Evolutionary conservation across 2,329 filamentous ascomycete species (phyloP), one percentile per base, ranked within the genome.

Genomic region (Sclerotinia minor): DNA sequence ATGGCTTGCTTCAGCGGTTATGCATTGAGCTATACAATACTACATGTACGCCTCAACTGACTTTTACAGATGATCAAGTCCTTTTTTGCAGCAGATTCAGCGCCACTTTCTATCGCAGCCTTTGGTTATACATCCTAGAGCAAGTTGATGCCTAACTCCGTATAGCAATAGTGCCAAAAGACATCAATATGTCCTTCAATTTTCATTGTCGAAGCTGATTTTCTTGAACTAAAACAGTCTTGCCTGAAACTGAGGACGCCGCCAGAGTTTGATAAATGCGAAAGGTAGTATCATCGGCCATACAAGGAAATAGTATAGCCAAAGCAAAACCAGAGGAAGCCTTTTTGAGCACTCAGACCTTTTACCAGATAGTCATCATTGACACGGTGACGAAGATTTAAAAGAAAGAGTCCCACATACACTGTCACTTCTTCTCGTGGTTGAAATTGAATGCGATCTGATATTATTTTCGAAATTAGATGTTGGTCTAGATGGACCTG

Each of bases 291-390:
- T 76, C 75, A 70, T 76, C 65, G 73, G 65, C 69, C 64, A 65
- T 64, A 26, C 66, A 47, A 49, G 54, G 47, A 67, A 29, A 67
- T 49, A 60, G 55, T 65, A 59, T 61, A 65, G 54, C 58, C 72
- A 73, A 74, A 75, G 75, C 76, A 77, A 77, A 79, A 84, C 83
- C 84, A 81, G 82, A 77, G 77, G 78, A 74, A 76, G 72, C 68
- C 59, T 70, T 70, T 70, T 78, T 75, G 75, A 78, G 80, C 79
- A 78, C 82, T 88, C 84, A 80, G 85, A 85, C 85, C 85, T 87
- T 88, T 88, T 88, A 87, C 85, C 85, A 85, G 75, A 78, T 76
- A 70, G 76, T 82, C 84, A 87, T 87, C 85, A 84, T 82, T 68
- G 78, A 76, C 73, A 70, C 67, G 64, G 19, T 44, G 61, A 44